phyloP scores from a whole-genome alignment of 2,329 filamentous ascomycete species.

The Phaeoacremonium minimum region DNA sequence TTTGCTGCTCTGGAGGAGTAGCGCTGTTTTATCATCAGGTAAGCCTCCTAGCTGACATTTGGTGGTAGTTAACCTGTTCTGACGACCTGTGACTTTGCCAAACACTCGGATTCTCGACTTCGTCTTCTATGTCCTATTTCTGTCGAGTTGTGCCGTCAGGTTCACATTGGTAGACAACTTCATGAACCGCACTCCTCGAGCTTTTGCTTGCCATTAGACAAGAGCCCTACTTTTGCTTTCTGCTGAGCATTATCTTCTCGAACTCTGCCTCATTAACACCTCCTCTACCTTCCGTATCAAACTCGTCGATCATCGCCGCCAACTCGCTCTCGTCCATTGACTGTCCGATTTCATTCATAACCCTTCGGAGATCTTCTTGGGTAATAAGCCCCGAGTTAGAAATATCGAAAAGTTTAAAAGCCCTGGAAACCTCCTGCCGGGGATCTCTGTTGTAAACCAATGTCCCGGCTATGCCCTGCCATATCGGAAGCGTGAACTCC shows the following conservation, averaged over 20 bases:
- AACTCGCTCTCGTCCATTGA: conserved; percentile 91
- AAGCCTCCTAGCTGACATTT: too few species aligned
- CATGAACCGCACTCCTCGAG: too few species aligned
- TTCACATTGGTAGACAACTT: too few species aligned
- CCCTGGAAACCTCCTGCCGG: conserved; percentile 82
- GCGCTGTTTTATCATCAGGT: too few species aligned
- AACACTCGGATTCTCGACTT: too few species aligned
- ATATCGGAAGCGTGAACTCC: conserved; percentile 67
- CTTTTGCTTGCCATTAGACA: too few species aligned
- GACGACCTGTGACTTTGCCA: too few species aligned
- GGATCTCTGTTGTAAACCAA: conserved; percentile 82
- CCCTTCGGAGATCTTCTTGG: conserved; percentile 78
- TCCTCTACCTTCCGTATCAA: conserved; percentile 90
- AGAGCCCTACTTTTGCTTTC: conserved; percentile 19
- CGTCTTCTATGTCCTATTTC: too few species aligned
- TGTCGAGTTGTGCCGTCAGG: too few species aligned
- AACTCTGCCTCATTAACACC: conserved; percentile 69
- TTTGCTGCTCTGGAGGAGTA: too few species aligned
- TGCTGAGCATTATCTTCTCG: conserved; percentile 54
- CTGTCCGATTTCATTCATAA: conserved; percentile 88
- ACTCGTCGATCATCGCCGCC: conserved; percentile 94
- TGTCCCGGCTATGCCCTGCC: conserved; percentile 73
- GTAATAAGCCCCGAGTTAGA: conserved; percentile 90
- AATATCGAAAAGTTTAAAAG: conserved; percentile 90
- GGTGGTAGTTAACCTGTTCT: too few species aligned